These are phyloP conservation scores for Ogataea nakhonphanomensis DNA, from an alignment of 805 yeast species.

Conservation along the genomic window DNA sequence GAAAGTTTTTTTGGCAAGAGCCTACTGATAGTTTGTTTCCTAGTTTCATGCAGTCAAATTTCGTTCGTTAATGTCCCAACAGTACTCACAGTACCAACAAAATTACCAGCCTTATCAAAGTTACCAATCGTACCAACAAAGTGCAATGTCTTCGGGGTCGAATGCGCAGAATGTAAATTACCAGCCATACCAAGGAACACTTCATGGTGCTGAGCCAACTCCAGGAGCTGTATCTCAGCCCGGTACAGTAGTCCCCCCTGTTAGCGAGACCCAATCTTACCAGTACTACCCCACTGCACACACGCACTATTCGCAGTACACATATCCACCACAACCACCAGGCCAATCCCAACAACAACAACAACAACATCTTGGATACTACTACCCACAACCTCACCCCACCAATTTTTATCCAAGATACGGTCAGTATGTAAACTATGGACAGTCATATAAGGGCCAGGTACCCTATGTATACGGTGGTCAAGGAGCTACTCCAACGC, in stretches of 20 bases:
- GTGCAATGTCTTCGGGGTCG: constrained; percentile 8
- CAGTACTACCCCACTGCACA: constrained; percentile 16
- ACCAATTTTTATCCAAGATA: constrained; percentile 15
- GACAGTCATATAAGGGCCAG: constrained; percentile 15
- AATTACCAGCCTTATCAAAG: constrained; percentile 11
- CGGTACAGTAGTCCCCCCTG: constrained; percentile 11
- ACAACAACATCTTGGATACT: constrained; percentile 16
- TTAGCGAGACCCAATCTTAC: constrained; percentile 9
- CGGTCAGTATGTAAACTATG: constrained; percentile 17
- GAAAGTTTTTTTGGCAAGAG: constrained; percentile 9
- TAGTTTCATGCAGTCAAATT: constrained; percentile 6
- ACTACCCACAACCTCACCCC: constrained; percentile 15
- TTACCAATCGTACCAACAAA: constrained; percentile 11
- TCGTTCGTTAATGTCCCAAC: constrained; percentile 12
- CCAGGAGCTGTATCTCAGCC: constrained; percentile 6
- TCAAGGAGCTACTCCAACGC: constrained; percentile 6
- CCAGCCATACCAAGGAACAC: constrained; percentile 11
- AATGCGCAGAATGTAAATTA: constrained; percentile 4
- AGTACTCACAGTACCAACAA: constrained; percentile 15
- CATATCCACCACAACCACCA: constrained; percentile 14
- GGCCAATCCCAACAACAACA: constrained; percentile 9
- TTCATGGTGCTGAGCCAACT: constrained; percentile 2
- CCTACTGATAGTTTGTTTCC: background rate
- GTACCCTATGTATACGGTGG: constrained; percentile 14
- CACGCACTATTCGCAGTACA: constrained; percentile 19